A percentile compares a stretch with the other conserved stretches of the same genome.
These are phyloP conservation scores for Russula abietina DNA, from an alignment of 768 basidiomycete species.

Conservation along the genomic window DNA sequence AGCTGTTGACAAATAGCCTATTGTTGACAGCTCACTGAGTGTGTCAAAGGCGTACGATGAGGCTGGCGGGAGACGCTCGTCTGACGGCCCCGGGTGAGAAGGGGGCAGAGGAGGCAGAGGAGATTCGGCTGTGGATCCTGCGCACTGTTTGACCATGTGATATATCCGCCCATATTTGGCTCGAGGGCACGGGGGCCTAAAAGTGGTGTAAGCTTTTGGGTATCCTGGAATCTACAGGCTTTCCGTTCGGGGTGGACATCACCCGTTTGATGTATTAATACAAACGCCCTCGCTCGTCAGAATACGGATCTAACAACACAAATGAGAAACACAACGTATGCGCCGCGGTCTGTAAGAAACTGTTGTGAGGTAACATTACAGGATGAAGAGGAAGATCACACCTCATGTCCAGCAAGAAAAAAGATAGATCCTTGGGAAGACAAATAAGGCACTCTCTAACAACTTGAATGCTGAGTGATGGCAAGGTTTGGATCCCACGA, in stretches of 20 bases:
- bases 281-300: slow-evolving; percentile 38
- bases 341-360: slow-evolving; percentile 32
- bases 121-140: too few relatives aligned
- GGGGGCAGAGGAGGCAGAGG: too few relatives aligned
- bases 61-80: too few relatives aligned
- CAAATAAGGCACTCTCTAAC: background rate
- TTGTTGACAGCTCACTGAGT: too few relatives aligned
- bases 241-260: slow-evolving; percentile 26
- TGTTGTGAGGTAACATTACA: too few relatives aligned
- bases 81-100: too few relatives aligned
- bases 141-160: too few relatives aligned
- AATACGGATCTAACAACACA: slow-evolving; percentile 38
- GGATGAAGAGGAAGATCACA: background rate
- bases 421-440: slow-evolving; percentile 10
- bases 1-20: too few relatives aligned
- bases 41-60: too few relatives aligned
- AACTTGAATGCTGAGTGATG: background rate
- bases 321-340: slow-evolving; percentile 37
- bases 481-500: background rate
- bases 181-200: too few relatives aligned
- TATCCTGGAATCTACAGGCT: background rate
- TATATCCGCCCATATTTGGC: too few relatives aligned
- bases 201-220: too few relatives aligned
- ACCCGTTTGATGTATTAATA: slow-evolving; percentile 34
- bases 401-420: slow-evolving; percentile 34